Base-by-base conservation (phyloP, 805 yeast genomes). In the Dipodascus albidus region DNA sequence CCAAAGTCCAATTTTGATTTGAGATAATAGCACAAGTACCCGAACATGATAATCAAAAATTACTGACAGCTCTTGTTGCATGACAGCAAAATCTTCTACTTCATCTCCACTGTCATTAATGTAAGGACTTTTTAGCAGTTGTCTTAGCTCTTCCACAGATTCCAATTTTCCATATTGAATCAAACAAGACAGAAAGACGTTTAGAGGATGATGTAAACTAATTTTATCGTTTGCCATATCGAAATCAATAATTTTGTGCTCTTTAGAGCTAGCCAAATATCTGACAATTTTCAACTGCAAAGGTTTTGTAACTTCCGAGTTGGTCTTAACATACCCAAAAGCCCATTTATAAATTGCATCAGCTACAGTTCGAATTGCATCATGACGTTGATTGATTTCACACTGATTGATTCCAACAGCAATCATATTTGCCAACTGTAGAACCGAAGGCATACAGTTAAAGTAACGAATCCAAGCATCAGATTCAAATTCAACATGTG, bases 1-100 rank as follows among this genome's bases (percentile, higher is more conserved):
- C 98, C 98, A 91, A 54, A 85, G 77, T 0, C 96, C 96, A 0
- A 85, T 81, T 56, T 87, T 83, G 6, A 91, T 85, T 62, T 93
- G 97, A 0, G 96, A 80, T 58, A 87, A 68, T 6, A 87, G 67
- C 0, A 87, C 96, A 24, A 88, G 63, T 0, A 90, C 83, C 54
- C 95, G 74, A 20, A 93, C 66, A 0, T 96, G 85, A 57, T 85
- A 82, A 58, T 88, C 96, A 58, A 84, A 77, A 3, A 84, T 62
- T 27, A 53, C 54, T 54, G 31, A 20, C 22, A 21, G 38, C 27
- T 38, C 52, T 19, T 24, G 27, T 22, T 27, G 27, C 21, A 15
- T 31, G 17, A 38, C 52, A 44, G 57, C 55, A 8, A 53, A 44
- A 14, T 38, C n/a, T 6, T 6, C 33, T 11, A 27, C 11, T 27